Conservation (phyloP, 2,329 filamentous ascomycete genomes). For the Neophaeococcomyces aloes region DNA sequence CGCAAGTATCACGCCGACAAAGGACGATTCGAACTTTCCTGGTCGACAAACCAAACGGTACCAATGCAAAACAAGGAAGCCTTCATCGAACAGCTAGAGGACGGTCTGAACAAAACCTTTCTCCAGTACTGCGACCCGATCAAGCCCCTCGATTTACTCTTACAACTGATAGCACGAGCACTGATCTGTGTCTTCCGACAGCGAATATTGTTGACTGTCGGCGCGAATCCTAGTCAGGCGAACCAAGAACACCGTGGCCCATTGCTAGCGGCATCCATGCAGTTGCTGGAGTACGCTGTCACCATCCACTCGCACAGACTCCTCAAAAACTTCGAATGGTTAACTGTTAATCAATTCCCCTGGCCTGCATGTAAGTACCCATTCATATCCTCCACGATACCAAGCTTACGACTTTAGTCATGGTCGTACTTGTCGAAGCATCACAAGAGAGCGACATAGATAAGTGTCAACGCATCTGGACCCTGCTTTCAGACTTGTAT, state of each 20-base stretch:
- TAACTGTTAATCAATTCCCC: slow-evolving; percentile 3
- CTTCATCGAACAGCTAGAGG: slow-evolving; percentile 34
- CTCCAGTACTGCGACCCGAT: slow-evolving; percentile 42
- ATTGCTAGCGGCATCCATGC: slow-evolving; percentile 6
- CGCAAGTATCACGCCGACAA: not conserved
- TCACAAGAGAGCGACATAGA: slow-evolving; percentile 1
- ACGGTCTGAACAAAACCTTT: slow-evolving; percentile 45
- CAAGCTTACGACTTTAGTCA: slow-evolving; percentile 9
- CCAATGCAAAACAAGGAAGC: slow-evolving; percentile 18
- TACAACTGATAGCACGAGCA: slow-evolving; percentile 33
- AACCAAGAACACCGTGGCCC: slow-evolving; percentile 6
- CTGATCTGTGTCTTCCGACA: slow-evolving; percentile 8
- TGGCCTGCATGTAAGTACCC: slow-evolving; percentile 10
- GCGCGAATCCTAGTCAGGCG: not conserved
- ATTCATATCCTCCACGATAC: not conserved
- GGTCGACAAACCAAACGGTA: slow-evolving; percentile 2
- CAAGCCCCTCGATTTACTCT: slow-evolving; percentile 27
- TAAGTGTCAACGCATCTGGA: slow-evolving; percentile 9
- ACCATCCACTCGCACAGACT: slow-evolving; percentile 8
- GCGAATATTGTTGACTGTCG: slow-evolving; percentile 1
- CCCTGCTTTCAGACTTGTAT: slow-evolving; percentile 8
- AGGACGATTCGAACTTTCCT: slow-evolving; percentile 7
- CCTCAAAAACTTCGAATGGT: slow-evolving; percentile 8
- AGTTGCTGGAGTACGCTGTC: slow-evolving; percentile 10
- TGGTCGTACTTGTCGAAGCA: slow-evolving; percentile 11